A percentile compares a stretch with the other conserved stretches of the same genome.
Evolutionary conservation across 257 asterid species (phyloP).

Genomic region (Solanum etuberosum): DNA sequence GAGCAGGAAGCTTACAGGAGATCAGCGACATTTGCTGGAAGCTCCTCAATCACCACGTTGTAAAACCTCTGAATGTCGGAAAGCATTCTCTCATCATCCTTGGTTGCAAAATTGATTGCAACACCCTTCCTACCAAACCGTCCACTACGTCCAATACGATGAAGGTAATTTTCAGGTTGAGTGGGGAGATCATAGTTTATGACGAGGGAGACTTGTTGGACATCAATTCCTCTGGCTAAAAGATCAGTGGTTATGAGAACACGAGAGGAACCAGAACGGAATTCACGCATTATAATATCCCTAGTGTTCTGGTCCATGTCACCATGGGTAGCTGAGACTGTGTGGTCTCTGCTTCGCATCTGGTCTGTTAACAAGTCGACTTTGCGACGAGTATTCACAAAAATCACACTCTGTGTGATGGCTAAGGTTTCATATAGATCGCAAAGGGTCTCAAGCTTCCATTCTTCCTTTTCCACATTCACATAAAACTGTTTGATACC

Average conservation of each 20-base stretch:
- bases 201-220: slow-evolving; percentile 13
- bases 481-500: slow-evolving; percentile 10
- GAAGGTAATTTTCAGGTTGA: slow-evolving; percentile 14
- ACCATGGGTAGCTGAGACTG: slow-evolving; percentile 12
- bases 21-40: slow-evolving; percentile 6
- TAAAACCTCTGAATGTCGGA: slow-evolving; percentile 6
- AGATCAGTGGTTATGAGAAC: slow-evolving; percentile 16
- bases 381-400: slow-evolving; percentile 12
- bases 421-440: slow-evolving; percentile 9
- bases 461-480: slow-evolving; percentile 8
- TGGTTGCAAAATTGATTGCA: slow-evolving; percentile 1
- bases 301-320: slow-evolving; percentile 13
- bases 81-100: slow-evolving; percentile 11
- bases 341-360: slow-evolving; percentile 10
- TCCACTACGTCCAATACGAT: slow-evolving; percentile 14
- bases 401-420: slow-evolving; percentile 14
- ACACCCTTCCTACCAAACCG: slow-evolving; percentile 14
- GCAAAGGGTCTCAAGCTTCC: slow-evolving; percentile 11
- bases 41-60: slow-evolving; percentile 9
- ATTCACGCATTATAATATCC: slow-evolving; percentile 10
- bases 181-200: slow-evolving; percentile 16
- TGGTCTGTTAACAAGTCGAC: slow-evolving; percentile 12
- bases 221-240: slow-evolving; percentile 14
- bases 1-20: neutral
- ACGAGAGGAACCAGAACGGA: slow-evolving; percentile 9